Base-by-base conservation (phyloP, 192 early-diverging fungal species). In the Coemansia reversa region DNA sequence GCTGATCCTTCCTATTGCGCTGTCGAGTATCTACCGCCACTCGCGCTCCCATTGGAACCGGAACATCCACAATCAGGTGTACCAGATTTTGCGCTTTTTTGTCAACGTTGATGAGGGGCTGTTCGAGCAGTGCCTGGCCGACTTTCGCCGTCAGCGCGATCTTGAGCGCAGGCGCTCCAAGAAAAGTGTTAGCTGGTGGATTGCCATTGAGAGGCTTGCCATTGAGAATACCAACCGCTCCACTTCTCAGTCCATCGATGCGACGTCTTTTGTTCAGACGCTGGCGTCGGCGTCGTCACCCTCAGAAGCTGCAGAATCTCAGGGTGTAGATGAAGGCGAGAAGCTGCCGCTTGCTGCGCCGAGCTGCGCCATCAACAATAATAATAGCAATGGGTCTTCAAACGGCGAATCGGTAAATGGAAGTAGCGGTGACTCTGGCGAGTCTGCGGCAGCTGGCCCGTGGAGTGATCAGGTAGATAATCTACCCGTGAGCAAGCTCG, bases 11-110 rank as follows among this genome's bases (percentile, higher is more conserved):
- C 97, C 97, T 14, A 94, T 99, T 62, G 91, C 96, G 83, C 96
- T 99, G 63, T 87, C 93, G 19, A 89, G 94, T 8, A 85, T 99
- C 24, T 98, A 94, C 70, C 88, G 88, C 25, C 93, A 97, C 79
- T 97, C 95, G 60, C 91, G 95, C 75, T 86, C 93, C 7, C 97
- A 99, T 67, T 99, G 97, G 97, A 98, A 98, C 84, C 82, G 96
- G 86, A 86, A 93, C 92, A 97, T 99, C 62, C 94, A 98, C 78
- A 92, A 94, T 22, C 87, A 96, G 30, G 93, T 99, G 19, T 99
- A 96, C 81, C 94, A 95, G 66, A 95, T 96, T 5, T 83, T 99
- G 51, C 97, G 98, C 63, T 86, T 97, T 58, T 96, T 98, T 76
- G 96, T 98, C 88, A 94, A 97, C 52, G 93, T 95, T 47, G 91